Evolutionary conservation across 768 basidiomycete genomes (phyloP), one percentile per base, ranked within the genome.

Genomic region (Tylopilus subfusipes): DNA sequence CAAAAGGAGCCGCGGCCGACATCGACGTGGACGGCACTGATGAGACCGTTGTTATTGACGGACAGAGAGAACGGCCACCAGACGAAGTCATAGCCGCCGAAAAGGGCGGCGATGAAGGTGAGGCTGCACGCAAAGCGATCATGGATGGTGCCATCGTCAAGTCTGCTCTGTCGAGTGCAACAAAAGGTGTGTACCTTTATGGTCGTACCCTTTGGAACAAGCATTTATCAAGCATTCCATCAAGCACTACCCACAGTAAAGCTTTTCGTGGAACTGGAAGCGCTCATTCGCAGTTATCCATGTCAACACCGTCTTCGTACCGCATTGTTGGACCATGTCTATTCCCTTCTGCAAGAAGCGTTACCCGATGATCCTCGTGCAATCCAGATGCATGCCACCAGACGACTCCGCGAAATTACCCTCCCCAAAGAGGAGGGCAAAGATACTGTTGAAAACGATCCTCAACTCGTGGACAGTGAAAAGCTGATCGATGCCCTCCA

Each of bases 141-240:
- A 78, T 93, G 78, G 75, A 84, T 48, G 92, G 92, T 24, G 89
- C 80, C 4, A 90, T 93, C 61, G 88, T 90, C 36, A 84, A 81
- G 65, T 78, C 84, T 42, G 90, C 90, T n/a, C 82, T 93, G 46
- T 73, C 76, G 19, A 86, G 80, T 59, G 93, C 93, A 29, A 80
- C 77, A 12, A 77, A 86, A 82, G 88, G 93, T 86, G 67, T 55
- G 68, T 69, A 49, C 29, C 9, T 34, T 54, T 8, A 51, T 57
- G n/a, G 18, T 42, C 62, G 39, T 50, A 63, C 48, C 50, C 57
- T n/a, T 42, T 8, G 59, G 51, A 45, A 2, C 8, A 49, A 58
- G 18, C 49, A 57, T 52, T 54, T 39, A 50, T 47, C 48, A 21
- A 56, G 29, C n/a, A 46, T 48, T 39, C 19, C 42, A 58, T 55